phyloP scores from a whole-genome alignment of 108 stramenopile genomes.

The Nitzschia sp. region DNA sequence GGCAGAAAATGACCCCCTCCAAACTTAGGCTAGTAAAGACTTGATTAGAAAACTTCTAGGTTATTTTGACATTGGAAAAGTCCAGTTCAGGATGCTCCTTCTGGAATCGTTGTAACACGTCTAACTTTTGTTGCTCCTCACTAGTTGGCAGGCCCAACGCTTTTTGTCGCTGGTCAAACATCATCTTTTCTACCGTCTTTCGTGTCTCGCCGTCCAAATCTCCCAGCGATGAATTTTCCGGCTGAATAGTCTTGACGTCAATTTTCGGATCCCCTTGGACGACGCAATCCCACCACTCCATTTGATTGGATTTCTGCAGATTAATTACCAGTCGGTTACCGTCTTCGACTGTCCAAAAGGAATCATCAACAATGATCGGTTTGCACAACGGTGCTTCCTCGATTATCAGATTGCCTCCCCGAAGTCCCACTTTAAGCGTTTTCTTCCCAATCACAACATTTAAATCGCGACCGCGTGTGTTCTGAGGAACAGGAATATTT shows the following conservation, averaged over 20 bases:
- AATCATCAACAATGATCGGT: slow-evolving; percentile 93
- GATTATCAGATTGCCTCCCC: slow-evolving; percentile 4
- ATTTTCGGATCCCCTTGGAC: slow-evolving; percentile 88
- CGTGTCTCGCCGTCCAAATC: slow-evolving; percentile 99
- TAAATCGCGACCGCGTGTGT: slow-evolving; percentile 89
- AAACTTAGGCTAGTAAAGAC: background rate
- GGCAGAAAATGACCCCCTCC: background rate
- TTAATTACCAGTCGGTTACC: slow-evolving; percentile 76
- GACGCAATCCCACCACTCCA: slow-evolving; percentile 99
- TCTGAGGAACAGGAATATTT: slow-evolving; percentile 82
- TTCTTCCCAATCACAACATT: slow-evolving; percentile 80
- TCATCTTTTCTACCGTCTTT: slow-evolving; percentile 99
- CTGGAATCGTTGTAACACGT: slow-evolving; percentile 95
- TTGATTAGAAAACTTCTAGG: slow-evolving; percentile 27
- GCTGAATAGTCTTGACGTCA: slow-evolving; percentile 95
- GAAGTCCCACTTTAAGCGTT: slow-evolving; percentile 81
- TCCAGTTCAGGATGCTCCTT: slow-evolving; percentile 98
- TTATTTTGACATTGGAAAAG: slow-evolving; percentile 95
- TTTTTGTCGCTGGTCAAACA: slow-evolving; percentile 99
- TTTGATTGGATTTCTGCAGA: slow-evolving; percentile 91
- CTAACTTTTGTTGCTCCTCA: slow-evolving; percentile 93
- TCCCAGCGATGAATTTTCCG: slow-evolving; percentile 92
- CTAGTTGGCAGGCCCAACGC: slow-evolving; percentile 95
- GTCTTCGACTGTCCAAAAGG: slow-evolving; percentile 99
- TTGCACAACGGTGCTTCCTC: slow-evolving; percentile 90